Base-by-base conservation (phyloP, 2,329 filamentous ascomycete genomes). In the Aspergillus vadensis region DNA sequence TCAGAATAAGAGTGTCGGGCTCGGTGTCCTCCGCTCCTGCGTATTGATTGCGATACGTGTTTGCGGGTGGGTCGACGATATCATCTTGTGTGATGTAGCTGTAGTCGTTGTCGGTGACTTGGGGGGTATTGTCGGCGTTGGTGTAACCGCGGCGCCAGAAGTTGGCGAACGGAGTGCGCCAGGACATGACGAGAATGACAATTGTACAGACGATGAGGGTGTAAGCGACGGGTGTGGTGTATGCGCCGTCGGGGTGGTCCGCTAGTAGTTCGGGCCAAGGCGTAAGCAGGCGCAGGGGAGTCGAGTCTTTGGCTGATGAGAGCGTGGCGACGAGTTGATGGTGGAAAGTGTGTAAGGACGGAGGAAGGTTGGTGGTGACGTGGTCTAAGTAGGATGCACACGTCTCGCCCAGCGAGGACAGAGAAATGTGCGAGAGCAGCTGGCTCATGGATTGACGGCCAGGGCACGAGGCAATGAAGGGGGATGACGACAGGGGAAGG, bases 1-100 rank as follows among this genome's bases (percentile, higher is more conserved):
- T 76, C 41, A 82, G 71, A 30, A 77, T 67, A 48, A 82, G 71
- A 38, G 77, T 72, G 68, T 82, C 80, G 1, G 80, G 80, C 25
- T 71, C 73, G 25, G 68, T 63, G 5, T 77, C 75, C 32, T 74
- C 70, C 15, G 61, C 63, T 1, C 59, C 64, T 10, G 55, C 43
- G 57, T 66, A 55, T 25, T 60, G 61, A 43, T 59, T 47, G 17
- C 55, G 58, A 49, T 68, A 63, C 21, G 58, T 12, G 21, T 58
- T 63, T 47, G 65, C 49, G 4, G 69, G 62, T 4, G 67, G 66
- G 25, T 72, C 67, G 17, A 70, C 73, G 39, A 75, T 72, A 21
- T 77, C 73, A 43, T 73, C 73, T 4, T 69, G 68, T n/a, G 70
- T 72, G 53, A 79, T 69, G 60, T 80, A 79, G 52, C 70, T 71